Base-by-base conservation (phyloP, 2,329 filamentous ascomycete species). In the Parascedosporium putredinis region DNA sequence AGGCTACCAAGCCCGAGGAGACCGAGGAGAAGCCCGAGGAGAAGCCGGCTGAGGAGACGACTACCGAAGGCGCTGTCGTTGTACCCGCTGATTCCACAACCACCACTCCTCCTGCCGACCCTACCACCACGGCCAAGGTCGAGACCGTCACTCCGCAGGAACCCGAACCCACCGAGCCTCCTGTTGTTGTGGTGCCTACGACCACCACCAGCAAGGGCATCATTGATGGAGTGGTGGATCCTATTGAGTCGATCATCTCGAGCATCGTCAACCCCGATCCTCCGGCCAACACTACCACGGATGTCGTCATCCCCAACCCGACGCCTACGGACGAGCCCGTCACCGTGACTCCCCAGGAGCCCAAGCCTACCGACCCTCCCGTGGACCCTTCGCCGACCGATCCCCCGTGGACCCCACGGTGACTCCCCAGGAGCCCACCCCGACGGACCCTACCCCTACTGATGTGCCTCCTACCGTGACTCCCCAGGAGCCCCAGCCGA, bases 341-440 rank as follows among this genome's bases (percentile, higher is more conserved):
- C 36, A 46, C 34, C n/a, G 33, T 43, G 18, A 31, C 23, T 10
- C 50, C 18, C 9, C 14, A 12, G 20, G 23, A 22, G 45, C 33
- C 5, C 24, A 25, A 4, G 10, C 33, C 27, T 51, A 12, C 16
- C 33, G 50, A 50, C 43, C 38, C 44, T 22, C 47, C 52, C 24
- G 22, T 34, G 10, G 45, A 36, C 25, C 40, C 33, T 8, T 16
- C 12, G 1, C 33, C 44, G 23, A 46, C 40, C 43, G 45, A 25
- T 36, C 36, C 12, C 20, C 40, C n/a, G 40, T 14, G 22, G 24
- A 49, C 4, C 49, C 42, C 8, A 50, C 50, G 5, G 23, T 34
- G 10, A 23, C 51, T 20, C 55, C 57, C 16, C 61, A 57, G 14
- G 54, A 43, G 10, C 47, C 46, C 12, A 53, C 50, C 2, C 27